Base-by-base conservation (phyloP, 257 asterid species). In the Penstemon davidsonii region DNA sequence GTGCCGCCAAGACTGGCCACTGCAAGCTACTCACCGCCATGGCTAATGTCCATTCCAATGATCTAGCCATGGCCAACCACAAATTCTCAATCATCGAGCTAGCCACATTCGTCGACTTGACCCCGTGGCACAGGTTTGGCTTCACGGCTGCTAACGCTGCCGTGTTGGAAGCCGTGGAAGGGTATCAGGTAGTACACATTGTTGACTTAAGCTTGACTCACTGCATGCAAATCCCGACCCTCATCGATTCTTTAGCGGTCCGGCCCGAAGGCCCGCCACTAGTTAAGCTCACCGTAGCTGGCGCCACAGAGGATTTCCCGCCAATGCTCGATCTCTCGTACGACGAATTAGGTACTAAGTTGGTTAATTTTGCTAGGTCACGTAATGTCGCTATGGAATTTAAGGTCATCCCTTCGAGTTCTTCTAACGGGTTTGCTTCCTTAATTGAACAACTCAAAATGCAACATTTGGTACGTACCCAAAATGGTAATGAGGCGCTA, bases 91-190 rank as follows among this genome's bases (percentile, higher is more conserved):
- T 86, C 62, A 83, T 90, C 7, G 96, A 93, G 81, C 91, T 93
- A 1, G 90, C 98, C 5, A 74, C 81, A 40, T 93, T 79, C 79
- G 97, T 93, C 37, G 98, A 93, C 81, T 75, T 93, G 18, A 93
- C 98, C 0, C 98, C 98, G n/a, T 90, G 97, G 97, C 94, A 93
- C 72, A 66, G 98, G 9, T 93, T 93, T 69, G 98, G 98, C 10
- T 93, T 86, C 84, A 88, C 96, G 5, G 96, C 95, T 0, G 96
- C 98, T 1, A 93, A 93, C 37, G 85, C 88, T 4, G 94, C 95
- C 55, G 82, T 93, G 37, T 39, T 93, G 11, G 95, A 86, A 49
- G 96, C 96, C n/a, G 75, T 83, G 4, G 95, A 87, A 5, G 93
- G 95, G 3, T 83, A 69, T 53, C 55, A 85, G 1, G 83, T 82